Conservation (phyloP, 169 alveolate species). For the Babesia divergens region DNA sequence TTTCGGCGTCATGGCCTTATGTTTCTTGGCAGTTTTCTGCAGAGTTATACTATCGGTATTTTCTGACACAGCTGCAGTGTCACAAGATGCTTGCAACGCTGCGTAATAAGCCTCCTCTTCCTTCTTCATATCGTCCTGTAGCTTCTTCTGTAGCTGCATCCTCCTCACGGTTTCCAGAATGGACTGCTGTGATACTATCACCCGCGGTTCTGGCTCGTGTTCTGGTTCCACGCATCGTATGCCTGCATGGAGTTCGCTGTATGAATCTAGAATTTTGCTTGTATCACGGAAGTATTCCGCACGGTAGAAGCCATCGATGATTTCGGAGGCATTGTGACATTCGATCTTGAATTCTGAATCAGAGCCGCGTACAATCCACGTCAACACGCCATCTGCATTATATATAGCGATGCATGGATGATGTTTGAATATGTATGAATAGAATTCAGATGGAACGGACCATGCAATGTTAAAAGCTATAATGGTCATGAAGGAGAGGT, state of each 20-base stretch:
- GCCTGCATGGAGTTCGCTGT: constrained; percentile 7
- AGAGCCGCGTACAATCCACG: constrained; percentile 55
- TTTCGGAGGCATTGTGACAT: constrained; percentile 46
- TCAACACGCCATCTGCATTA: constrained; percentile 34
- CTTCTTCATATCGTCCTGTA: neutral
- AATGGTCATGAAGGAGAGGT: neutral
- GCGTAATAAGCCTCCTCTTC: neutral
- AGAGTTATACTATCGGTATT: no score
- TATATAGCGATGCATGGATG: no score
- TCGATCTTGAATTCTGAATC: constrained; percentile 25
- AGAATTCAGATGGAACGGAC: neutral
- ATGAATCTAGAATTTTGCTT: constrained; percentile 19
- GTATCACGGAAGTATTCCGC: constrained; percentile 62
- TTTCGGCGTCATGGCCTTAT: neutral
- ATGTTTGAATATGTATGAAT: no score
- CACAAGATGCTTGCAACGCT: neutral
- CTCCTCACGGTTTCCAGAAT: constrained; percentile 6
- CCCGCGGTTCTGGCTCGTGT: neutral
- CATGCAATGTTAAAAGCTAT: neutral
- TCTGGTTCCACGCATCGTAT: neutral
- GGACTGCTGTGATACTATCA: constrained; percentile 12
- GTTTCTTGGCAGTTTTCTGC: neutral
- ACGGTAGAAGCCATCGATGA: constrained; percentile 59
- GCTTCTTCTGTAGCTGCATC: neutral
- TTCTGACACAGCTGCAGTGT: neutral